phyloP scores from a whole-genome alignment of 345 rosid genomes.

The Raphanus raphanistrum region DNA sequence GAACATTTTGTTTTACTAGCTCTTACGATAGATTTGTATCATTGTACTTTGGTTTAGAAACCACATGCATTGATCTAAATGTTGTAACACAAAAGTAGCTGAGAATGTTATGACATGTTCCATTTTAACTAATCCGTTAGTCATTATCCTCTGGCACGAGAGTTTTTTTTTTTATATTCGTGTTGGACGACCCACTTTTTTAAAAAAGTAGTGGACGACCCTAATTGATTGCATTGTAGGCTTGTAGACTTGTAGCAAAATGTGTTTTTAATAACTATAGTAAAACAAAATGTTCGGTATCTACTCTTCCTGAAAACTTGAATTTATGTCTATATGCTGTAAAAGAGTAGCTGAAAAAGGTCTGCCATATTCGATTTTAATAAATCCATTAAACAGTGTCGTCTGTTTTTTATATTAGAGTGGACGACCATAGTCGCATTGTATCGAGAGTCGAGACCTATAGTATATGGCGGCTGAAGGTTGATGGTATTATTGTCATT shows the following conservation, averaged over 20 bases:
- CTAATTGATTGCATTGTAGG: background rate
- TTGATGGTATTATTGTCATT: background rate
- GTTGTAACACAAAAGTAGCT: background rate
- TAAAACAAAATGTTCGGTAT: too few species aligned
- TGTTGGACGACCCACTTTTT: background rate
- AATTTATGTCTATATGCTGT: too few species aligned
- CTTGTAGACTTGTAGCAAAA: background rate
- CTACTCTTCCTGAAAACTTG: too few species aligned
- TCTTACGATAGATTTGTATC: background rate
- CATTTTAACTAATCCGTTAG: background rate
- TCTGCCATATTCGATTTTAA: background rate
- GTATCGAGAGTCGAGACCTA: background rate
- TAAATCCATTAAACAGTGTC: background rate
- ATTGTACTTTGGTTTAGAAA: background rate
- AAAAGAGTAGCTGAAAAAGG: background rate
- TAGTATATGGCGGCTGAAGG: conserved; percentile 2
- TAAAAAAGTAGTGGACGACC: background rate
- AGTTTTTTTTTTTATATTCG: background rate
- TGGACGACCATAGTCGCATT: conserved; percentile 12
- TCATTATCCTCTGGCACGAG: background rate
- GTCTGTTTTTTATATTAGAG: background rate
- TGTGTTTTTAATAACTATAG: too few species aligned
- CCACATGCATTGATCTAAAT: background rate
- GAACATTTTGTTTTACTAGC: background rate
- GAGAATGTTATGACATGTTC: background rate